A percentile compares a stretch with the other conserved stretches of the same genome.
Conservation (phyloP, 805 yeast species). For the Barnettozyma vustinii region DNA sequence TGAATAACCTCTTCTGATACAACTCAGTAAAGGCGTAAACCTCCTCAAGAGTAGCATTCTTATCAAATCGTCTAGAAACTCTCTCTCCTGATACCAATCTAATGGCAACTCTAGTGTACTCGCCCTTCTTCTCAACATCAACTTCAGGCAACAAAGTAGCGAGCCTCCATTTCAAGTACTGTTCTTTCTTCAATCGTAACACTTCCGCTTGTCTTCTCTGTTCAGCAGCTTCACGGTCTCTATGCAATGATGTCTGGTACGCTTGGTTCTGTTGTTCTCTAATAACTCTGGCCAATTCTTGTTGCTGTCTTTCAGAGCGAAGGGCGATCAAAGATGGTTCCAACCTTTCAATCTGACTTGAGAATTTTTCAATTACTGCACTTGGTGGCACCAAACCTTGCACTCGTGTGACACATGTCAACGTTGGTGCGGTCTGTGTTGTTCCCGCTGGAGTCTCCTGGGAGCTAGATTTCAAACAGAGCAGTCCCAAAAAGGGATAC, state of each 20-base stretch:
- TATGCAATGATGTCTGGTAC: conserved; percentile 61
- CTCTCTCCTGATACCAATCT: conserved; percentile 62
- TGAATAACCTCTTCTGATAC: conserved; percentile 26
- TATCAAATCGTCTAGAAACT: conserved; percentile 42
- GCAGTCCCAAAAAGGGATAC: conserved; percentile 77
- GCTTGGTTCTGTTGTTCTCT: conserved; percentile 74
- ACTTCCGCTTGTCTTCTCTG: conserved; percentile 29
- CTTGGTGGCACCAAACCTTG: conserved; percentile 50
- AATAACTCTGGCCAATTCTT: conserved; percentile 50
- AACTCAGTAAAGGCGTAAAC: conserved; percentile 70
- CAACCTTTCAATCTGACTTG: conserved; percentile 46
- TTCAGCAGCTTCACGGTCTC: conserved; percentile 55
- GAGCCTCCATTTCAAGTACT: conserved; percentile 49
- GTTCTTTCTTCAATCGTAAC: conserved; percentile 23
- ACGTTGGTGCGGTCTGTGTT: conserved; percentile 44
- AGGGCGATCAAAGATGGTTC: conserved; percentile 56
- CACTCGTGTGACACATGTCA: conserved; percentile 54
- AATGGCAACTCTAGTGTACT: conserved; percentile 61
- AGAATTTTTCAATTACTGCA: conserved; percentile 39
- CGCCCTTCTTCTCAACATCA: conserved; percentile 20
- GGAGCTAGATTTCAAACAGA: conserved; percentile 56
- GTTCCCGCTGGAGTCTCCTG: conserved; percentile 54
- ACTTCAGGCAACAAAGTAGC: conserved; percentile 28
- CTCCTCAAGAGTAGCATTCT: conserved; percentile 47
- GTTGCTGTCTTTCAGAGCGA: conserved; percentile 57